A percentile compares a stretch with the other conserved stretches of the same genome.
Evolutionary conservation across 306 rosid genomes (phyloP).

Genomic region (Fragaria ananassa): DNA sequence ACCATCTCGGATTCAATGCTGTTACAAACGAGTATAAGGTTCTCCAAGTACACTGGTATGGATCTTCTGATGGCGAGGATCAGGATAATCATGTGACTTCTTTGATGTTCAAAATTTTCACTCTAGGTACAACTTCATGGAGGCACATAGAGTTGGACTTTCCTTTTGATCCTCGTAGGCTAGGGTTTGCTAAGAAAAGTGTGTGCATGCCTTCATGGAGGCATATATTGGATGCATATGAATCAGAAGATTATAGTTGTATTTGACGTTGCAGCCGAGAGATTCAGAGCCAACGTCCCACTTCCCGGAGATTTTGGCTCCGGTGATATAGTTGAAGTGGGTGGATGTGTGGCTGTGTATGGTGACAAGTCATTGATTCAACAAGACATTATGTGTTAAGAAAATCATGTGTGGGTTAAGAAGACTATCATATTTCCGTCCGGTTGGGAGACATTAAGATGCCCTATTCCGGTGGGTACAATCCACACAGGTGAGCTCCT

Average conservation of each 20-base stretch:
- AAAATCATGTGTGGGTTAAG: not conserved
- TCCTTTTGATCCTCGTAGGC: not conserved
- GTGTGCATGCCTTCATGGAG: not conserved
- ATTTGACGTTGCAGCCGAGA: not conserved
- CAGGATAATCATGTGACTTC: too few species aligned
- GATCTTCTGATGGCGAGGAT: too few species aligned
- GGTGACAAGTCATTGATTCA: not conserved
- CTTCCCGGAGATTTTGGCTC: not conserved
- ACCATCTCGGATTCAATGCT: not conserved
- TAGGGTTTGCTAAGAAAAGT: not conserved
- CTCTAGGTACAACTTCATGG: not conserved
- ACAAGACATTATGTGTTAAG: not conserved
- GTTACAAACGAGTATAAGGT: constrained; percentile 7
- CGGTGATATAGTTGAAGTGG: not conserved
- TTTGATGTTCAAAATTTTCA: not conserved
- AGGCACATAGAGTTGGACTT: not conserved
- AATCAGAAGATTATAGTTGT: not conserved
- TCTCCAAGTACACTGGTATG: not conserved
- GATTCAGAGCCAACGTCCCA: not conserved
- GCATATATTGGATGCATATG: not conserved
- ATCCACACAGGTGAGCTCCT: constrained; percentile 2
- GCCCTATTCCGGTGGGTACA: not conserved
- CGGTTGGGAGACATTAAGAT: not conserved
- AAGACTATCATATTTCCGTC: not conserved
- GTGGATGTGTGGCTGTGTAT: not conserved